Evolutionary conservation across 495 filamentous ascomycete species (phyloP).

Genomic region (Aspergillus kassunensis): DNA sequence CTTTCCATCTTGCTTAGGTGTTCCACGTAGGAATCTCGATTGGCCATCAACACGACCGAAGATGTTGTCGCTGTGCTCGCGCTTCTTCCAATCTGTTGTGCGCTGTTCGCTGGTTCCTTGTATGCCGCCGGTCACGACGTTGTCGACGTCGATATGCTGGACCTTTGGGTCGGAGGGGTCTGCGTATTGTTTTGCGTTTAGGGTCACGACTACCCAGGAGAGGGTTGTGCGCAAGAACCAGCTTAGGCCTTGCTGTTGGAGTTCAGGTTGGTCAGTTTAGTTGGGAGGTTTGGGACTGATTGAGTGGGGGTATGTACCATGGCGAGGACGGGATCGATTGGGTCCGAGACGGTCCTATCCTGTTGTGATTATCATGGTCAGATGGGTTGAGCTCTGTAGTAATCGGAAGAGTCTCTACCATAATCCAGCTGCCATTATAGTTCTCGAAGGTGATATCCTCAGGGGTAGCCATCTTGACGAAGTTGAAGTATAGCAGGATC

Average conservation of each 20-base stretch:
- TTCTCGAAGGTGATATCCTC: conserved; percentile 64
- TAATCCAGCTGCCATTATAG: conserved; percentile 71
- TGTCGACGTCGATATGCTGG: conserved; percentile 77
- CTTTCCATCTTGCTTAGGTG: conserved; percentile 32
- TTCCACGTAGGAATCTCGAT: conserved; percentile 48
- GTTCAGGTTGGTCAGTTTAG: conserved; percentile 9
- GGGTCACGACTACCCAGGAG: conserved; percentile 64
- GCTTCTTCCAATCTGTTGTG: conserved; percentile 62
- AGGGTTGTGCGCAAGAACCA: conserved; percentile 81
- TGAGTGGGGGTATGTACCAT: conserved; percentile 41
- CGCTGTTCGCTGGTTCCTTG: conserved; percentile 69
- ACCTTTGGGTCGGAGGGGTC: conserved; percentile 37
- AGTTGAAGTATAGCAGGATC: conserved; percentile 4
- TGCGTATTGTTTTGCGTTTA: conserved; percentile 62
- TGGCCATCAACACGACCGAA: conserved; percentile 71
- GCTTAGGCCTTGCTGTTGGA: conserved; percentile 66
- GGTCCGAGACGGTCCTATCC: conserved; percentile 77
- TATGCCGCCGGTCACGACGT: conserved; percentile 71
- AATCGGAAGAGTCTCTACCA: conserved; percentile 52
- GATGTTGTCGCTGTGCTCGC: conserved; percentile 72
- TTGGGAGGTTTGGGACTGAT: conserved; percentile 2
- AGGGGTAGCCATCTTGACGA: conserved; percentile 76
- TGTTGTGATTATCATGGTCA: conserved; percentile 26
- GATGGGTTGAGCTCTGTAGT: not conserved
- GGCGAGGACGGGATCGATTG: conserved; percentile 64